Evolutionary conservation across 345 rosid genomes (phyloP), one percentile per base, ranked within the genome.

Genomic region (Salix viminalis): DNA sequence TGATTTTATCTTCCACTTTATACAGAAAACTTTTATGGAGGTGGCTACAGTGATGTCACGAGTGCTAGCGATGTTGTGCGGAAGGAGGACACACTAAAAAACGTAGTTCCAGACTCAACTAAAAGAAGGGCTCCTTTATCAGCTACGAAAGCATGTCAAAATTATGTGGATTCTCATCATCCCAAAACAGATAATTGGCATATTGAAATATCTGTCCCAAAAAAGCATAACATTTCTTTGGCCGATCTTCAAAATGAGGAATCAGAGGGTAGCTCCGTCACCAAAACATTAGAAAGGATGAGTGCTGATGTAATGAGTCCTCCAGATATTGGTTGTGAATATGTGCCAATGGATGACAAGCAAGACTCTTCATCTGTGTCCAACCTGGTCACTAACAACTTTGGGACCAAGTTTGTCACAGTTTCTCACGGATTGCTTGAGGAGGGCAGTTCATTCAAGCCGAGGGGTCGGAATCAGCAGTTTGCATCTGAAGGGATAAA

Each of bases 191-290:
- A 88, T 81, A 84, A 85, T 48, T 93, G 97, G 99, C 86, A 84
- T 61, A 78, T 93, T 84, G 97, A 92, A 79, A 91, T 92, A 76
- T 88, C 93, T 15, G 85, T 91, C 56, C 88, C 97, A 5, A 87
- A 85, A 83, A 76, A 79, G 73, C 85, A 79, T 67, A 67, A 69
- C 67, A 74, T 77, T 69, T 81, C 89, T 79, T 70, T 83, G 70
- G 78, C 82, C 61, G 83, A 85, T 70, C 60, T 77, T 82, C 87
- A 86, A 44, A 88, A 87, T 80, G 97, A 92, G 81, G 97, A 94
- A 87, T 90, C 97, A 30, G 96, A 91, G 75, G 89, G 89, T 65
- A 90, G 99, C 82, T 89, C 88, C 71, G 74, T 90, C 75, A 89
- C 92, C 24, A 92, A 89, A 82, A 83, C 87, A 36, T 66, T 86